A percentile compares a stretch with the other conserved stretches of the same genome.
Conservation (phyloP, 768 basidiomycete species). For the Termitomyces sp. region DNA sequence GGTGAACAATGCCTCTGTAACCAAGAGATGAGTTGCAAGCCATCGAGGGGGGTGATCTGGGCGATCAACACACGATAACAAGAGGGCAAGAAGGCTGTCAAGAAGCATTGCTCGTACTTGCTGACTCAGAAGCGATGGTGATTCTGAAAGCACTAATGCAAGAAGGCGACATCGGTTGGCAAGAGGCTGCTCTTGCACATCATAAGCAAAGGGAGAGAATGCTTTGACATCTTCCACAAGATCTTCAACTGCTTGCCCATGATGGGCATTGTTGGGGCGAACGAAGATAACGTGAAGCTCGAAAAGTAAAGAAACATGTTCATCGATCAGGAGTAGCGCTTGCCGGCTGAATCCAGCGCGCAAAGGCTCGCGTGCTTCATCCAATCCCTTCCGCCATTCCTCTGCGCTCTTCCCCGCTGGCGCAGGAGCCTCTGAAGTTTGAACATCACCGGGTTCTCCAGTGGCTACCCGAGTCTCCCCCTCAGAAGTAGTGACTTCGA, state of each 20-base stretch:
- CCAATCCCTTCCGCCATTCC: slow-evolving; percentile 62
- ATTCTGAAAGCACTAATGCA: slow-evolving; percentile 77
- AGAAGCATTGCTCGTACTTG: slow-evolving; percentile 55
- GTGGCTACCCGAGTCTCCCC: slow-evolving; percentile 20
- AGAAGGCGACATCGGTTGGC: slow-evolving; percentile 82
- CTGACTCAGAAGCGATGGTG: slow-evolving; percentile 50
- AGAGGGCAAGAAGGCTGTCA: slow-evolving; percentile 61
- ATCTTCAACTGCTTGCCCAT: slow-evolving; percentile 60
- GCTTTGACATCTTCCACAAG: slow-evolving; percentile 74
- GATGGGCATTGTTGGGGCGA: slow-evolving; percentile 51
- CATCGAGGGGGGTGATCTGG: slow-evolving; percentile 73
- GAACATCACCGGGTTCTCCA: slow-evolving; percentile 22
- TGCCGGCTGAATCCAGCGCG: slow-evolving; percentile 59
- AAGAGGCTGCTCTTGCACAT: slow-evolving; percentile 69
- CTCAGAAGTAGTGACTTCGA: slow-evolving; percentile 19
- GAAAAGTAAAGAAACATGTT: slow-evolving; percentile 83
- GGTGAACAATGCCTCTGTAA: slow-evolving; percentile 79
- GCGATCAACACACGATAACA: slow-evolving; percentile 49
- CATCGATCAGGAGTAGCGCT: slow-evolving; percentile 77
- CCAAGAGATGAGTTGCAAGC: slow-evolving; percentile 82
- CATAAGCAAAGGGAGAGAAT: slow-evolving; percentile 60
- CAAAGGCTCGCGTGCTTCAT: slow-evolving; percentile 59
- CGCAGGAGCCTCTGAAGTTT: slow-evolving; percentile 12
- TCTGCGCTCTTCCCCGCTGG: slow-evolving; percentile 44
- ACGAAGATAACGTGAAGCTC: slow-evolving; percentile 83